These are phyloP conservation scores for Sphaerulina populicola DNA, from an alignment of 2,329 filamentous ascomycete species.

Conservation along the genomic window DNA sequence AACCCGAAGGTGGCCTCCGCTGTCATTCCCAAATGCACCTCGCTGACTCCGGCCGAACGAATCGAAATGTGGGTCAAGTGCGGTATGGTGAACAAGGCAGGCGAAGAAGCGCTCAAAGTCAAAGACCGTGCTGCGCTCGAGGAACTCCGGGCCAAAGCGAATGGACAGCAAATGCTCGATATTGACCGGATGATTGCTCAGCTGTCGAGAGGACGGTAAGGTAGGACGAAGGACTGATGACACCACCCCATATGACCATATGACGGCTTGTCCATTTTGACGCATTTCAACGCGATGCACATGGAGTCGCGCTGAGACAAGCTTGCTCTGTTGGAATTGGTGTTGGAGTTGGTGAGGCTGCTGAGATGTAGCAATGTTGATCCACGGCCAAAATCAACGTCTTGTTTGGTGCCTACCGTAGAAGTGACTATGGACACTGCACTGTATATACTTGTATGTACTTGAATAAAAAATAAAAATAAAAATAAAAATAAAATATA, in stretches of 20 bases:
- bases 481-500: too few species aligned
- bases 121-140: slow-evolving; percentile 72
- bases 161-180: slow-evolving; percentile 61
- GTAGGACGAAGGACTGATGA: background rate
- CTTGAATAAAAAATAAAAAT: too few species aligned
- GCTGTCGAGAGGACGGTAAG: slow-evolving; percentile 27
- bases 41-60: slow-evolving; percentile 57
- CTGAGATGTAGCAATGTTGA: too few species aligned
- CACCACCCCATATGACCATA: background rate
- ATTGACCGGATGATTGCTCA: slow-evolving; percentile 69
- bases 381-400: too few species aligned
- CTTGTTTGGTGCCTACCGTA: too few species aligned
- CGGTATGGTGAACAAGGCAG: slow-evolving; percentile 78
- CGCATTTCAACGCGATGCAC: background rate
- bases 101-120: slow-evolving; percentile 77
- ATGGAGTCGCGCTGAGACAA: background rate
- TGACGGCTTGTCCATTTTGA: background rate
- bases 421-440: too few species aligned
- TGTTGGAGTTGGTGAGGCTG: too few species aligned
- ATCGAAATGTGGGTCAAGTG: slow-evolving; percentile 96
- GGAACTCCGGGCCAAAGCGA: slow-evolving; percentile 64
- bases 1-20: slow-evolving; percentile 75
- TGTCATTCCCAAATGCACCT: slow-evolving; percentile 82
- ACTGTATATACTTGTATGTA: too few species aligned
- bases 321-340: too few species aligned